Evolutionary conservation across 305 asterid species (phyloP).

Genomic region (Solanum hybrid): DNA sequence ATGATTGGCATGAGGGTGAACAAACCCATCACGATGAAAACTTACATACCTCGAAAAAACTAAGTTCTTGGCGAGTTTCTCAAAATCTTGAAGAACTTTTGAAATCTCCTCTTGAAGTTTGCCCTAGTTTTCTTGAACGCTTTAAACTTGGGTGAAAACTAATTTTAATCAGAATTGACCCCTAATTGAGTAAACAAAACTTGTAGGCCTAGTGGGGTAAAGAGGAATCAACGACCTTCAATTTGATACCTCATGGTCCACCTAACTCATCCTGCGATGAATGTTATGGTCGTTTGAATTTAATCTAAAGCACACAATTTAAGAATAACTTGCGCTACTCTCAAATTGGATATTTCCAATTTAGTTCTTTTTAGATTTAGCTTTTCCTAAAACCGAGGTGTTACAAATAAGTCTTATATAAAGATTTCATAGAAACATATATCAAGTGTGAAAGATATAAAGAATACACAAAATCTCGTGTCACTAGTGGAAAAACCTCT

Average conservation of each 20-base stretch:
- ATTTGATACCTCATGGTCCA: background rate
- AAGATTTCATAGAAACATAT: background rate
- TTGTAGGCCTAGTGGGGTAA: background rate
- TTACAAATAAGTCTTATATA: no score
- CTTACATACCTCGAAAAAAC: background rate
- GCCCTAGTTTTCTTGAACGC: background rate
- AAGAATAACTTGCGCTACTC: background rate
- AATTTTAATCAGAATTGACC: background rate
- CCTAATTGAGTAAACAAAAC: no score
- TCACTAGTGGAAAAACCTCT: background rate
- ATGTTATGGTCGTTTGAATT: background rate
- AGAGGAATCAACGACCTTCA: background rate
- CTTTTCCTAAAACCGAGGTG: background rate
- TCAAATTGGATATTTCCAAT: background rate
- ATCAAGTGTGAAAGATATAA: background rate
- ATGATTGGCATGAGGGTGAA: background rate
- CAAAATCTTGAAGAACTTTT: background rate
- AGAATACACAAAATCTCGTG: background rate
- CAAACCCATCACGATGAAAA: background rate
- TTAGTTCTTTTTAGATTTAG: no score
- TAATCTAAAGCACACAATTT: background rate
- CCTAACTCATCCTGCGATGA: background rate
- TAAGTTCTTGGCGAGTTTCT: background rate
- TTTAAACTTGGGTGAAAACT: background rate
- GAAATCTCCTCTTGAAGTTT: background rate